Conservation (phyloP, 257 asterid genomes). For the Ocimum tenuiflorum region DNA sequence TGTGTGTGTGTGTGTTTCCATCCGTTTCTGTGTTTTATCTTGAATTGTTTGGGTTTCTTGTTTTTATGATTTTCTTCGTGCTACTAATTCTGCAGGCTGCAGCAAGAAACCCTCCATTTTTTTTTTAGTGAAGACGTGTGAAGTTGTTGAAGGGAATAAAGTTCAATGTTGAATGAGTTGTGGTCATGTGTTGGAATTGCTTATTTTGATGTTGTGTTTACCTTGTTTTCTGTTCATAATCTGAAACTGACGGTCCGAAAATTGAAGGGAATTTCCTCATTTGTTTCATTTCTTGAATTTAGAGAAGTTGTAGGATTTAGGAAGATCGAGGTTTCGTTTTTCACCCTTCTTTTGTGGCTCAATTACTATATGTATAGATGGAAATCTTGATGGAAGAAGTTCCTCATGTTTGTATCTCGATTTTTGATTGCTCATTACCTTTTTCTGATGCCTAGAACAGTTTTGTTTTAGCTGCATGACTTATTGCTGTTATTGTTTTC, state of each 20-base stretch:
- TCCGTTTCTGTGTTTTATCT: no score
- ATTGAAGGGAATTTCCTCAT: background rate
- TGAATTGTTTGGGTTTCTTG: no score
- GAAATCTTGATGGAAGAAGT: background rate
- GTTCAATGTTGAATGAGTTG: constrained; percentile 11
- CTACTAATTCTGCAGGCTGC: background rate
- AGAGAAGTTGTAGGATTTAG: background rate
- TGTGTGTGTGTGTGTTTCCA: no score
- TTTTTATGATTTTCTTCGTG: no score
- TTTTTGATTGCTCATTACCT: background rate
- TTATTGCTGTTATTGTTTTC: constrained; percentile 13
- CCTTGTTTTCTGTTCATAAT: background rate
- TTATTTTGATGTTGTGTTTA: constrained; percentile 2
- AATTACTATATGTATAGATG: background rate
- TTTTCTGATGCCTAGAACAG: constrained; percentile 3
- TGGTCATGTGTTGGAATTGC: background rate
- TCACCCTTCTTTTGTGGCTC: background rate
- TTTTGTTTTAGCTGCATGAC: background rate
- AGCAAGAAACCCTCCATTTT: background rate
- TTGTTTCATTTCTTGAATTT: background rate
- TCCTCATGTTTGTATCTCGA: background rate
- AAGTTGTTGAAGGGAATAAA: no score
- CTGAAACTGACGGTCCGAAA: background rate
- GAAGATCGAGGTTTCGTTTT: background rate
- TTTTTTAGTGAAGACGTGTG: constrained; percentile 5